phyloP scores from a whole-genome alignment of 192 early-diverging fungal genomes.

The Coemansia sp. region DNA sequence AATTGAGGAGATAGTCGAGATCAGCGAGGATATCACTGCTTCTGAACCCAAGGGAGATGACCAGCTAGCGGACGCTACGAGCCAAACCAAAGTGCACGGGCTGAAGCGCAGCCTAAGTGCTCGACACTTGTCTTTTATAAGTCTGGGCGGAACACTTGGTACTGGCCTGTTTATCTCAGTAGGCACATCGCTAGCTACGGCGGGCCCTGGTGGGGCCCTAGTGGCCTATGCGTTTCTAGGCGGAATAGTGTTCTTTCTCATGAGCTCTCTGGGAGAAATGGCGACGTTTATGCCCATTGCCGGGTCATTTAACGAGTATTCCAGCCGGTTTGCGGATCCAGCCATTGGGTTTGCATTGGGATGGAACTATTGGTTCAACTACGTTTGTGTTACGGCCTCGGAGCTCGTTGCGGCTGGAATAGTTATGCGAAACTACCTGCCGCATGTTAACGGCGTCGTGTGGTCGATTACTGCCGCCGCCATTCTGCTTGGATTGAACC shows the following conservation, averaged over 20 bases:
- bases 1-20: not conserved
- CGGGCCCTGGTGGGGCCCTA: conserved; percentile 78
- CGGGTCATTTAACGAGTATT: conserved; percentile 79
- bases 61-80: not conserved
- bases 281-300: conserved; percentile 77
- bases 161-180: conserved; percentile 87
- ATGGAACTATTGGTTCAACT: conserved; percentile 72
- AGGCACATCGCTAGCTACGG: conserved; percentile 70
- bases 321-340: conserved; percentile 78
- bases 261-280: conserved; percentile 86
- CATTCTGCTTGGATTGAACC: conserved; percentile 69
- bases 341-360: conserved; percentile 71
- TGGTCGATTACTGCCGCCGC: conserved; percentile 58
- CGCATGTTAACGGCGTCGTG: conserved; percentile 34
- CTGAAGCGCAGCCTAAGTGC: conserved; percentile 68
- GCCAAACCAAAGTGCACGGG: not conserved
- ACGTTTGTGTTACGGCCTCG: conserved; percentile 72
- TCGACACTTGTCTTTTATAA: conserved; percentile 70
- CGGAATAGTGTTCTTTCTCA: conserved; percentile 68
- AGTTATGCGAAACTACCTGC: conserved; percentile 73
- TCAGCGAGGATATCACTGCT: not conserved
- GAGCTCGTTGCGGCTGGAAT: conserved; percentile 82
- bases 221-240: conserved; percentile 75
- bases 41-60: not conserved
- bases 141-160: conserved; percentile 77